Evolutionary conservation across 371 early-diverging fungal species (phyloP), one percentile per base, ranked within the genome.

Genomic region (Mucor saturninus): DNA sequence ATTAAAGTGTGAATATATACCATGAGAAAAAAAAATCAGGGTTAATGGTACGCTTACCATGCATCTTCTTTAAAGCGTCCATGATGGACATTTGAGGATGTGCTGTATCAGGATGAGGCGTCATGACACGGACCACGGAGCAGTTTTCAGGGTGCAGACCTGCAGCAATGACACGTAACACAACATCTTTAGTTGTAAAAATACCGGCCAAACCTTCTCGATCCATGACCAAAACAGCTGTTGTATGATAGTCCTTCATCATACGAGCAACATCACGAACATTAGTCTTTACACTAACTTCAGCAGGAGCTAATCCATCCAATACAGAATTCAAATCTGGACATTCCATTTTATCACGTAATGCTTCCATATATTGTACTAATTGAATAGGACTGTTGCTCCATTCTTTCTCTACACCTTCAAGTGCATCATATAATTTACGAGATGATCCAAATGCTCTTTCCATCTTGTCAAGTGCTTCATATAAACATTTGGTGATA

Each of bases 401-500:
- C 91, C 92, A 94, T 66, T 93, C 93, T 62, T 92, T 85, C 79
- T 96, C 96, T 3, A 98, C 92, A 42, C 93, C 95, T 76, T 96
- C 97, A 61, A 97, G 77, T 9, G 98, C 97, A 61, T 90, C 93
- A 61, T 94, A 92, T 62, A 95, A 74, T 70, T 90, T 91, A 62
- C 89, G 84, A 69, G 92, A 92, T 65, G 93, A 93, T 43, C 92
- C 91, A 74, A 95, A 95, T 38, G 95, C 95, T 42, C 92, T 86
- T 73, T 96, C 97, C 86, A 97, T 93, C 70, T 95, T 94, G 64
- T 96, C 95, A 38, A 97, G 78, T 14, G 95, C 91, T 69, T 97
- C 98, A 74, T 94, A 95, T 56, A 97, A 86, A 78, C 96, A 95
- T 68, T 95, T 95, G 32, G 97, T 97, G 61, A 98, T 95, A 83